Percentiles rank a stretch among this genome's conserved stretches.
Conservation (phyloP, 1,284 basidiomycete genomes). For the Agroathelia rolfsii region DNA sequence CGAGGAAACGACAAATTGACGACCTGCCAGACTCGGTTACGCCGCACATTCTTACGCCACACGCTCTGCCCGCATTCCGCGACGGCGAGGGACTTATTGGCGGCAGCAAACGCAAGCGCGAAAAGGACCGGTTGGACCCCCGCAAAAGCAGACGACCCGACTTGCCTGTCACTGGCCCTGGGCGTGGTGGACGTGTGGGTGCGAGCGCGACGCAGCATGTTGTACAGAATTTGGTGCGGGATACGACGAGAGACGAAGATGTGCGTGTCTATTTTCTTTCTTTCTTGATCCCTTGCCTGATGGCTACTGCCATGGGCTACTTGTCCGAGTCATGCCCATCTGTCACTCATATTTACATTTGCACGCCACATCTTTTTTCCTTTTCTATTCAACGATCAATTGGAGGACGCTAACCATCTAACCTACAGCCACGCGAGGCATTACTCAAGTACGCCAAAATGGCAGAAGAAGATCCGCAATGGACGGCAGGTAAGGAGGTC, state of each 20-base stretch:
- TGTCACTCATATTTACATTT: slow-evolving; percentile 6
- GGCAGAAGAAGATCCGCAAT: slow-evolving; percentile 69
- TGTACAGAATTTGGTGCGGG: slow-evolving; percentile 86
- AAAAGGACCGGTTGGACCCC: slow-evolving; percentile 81
- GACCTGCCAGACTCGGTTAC: slow-evolving; percentile 78
- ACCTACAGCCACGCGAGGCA: slow-evolving; percentile 87
- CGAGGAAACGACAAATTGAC: slow-evolving; percentile 65
- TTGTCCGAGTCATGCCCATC: slow-evolving; percentile 11
- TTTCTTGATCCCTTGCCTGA: slow-evolving; percentile 12
- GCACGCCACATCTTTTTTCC: slow-evolving; percentile 11
- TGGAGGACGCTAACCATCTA: too few relatives aligned
- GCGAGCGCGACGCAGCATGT: slow-evolving; percentile 92
- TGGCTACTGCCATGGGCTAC: slow-evolving; percentile 4
- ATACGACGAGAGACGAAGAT: slow-evolving; percentile 84
- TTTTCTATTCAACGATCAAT: too few relatives aligned
- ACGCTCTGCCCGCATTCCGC: slow-evolving; percentile 81
- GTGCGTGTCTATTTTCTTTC: slow-evolving; percentile 48
- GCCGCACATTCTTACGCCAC: slow-evolving; percentile 84
- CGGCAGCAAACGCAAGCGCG: slow-evolving; percentile 75
- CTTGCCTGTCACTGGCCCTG: slow-evolving; percentile 85
- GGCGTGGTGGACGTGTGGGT: slow-evolving; percentile 88
- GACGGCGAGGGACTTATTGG: slow-evolving; percentile 66
- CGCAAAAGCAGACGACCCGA: slow-evolving; percentile 87
- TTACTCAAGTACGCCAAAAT: slow-evolving; percentile 84
- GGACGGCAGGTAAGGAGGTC: slow-evolving; percentile 63